Evolutionary conservation across 2,329 filamentous ascomycete genomes (phyloP), one percentile per base, ranked within the genome.

Genomic region (Lecanicillium sp.): DNA sequence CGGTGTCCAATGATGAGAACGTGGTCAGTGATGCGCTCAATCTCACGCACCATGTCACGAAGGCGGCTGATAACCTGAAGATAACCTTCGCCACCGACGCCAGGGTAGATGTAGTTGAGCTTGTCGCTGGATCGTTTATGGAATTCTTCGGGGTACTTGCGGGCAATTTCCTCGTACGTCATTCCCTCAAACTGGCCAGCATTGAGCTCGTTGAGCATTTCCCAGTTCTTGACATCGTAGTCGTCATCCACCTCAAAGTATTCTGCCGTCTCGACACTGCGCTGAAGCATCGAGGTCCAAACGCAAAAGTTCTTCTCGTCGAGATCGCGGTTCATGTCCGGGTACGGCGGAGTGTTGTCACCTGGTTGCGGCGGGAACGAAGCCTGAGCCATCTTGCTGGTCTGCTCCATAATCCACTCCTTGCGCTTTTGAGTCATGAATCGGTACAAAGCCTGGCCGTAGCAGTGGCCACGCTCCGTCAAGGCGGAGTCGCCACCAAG

Each of bases 21-120:
- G 60, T 96, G 90, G 53, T 98, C 92, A 20, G 87, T 94, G 71
- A 95, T 96, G 44, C 92, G 83, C 69, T 98, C 92, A 44, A 95
- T 82, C 65, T 98, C 92, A 36, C 94, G 83, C 47, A 98, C 95
- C 67, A 98, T 92, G 46, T 94, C 85, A 38, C 89, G 83, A 27
- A 96, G 75, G 35, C 92, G 85, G 60, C 92, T 94, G 64, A 98
- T 95, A 51, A 98, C 85, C 62, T 96, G 90, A 9, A 98, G 76
- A 54, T 98, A 98, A 20, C 90, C 88, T 62, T 98, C 92, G 37
- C 92, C 92, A 17, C 92, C 92, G 14, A 94, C 85, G 4, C 92
- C 92, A 2, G 92, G 92, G 59, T 96, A 96, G 47, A 94, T 88
- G 62, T 98, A 98, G 51, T 87, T 84, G 37, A 25, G 78, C 66